Conservation (phyloP, 306 rosid genomes). For the Betula pendula region DNA sequence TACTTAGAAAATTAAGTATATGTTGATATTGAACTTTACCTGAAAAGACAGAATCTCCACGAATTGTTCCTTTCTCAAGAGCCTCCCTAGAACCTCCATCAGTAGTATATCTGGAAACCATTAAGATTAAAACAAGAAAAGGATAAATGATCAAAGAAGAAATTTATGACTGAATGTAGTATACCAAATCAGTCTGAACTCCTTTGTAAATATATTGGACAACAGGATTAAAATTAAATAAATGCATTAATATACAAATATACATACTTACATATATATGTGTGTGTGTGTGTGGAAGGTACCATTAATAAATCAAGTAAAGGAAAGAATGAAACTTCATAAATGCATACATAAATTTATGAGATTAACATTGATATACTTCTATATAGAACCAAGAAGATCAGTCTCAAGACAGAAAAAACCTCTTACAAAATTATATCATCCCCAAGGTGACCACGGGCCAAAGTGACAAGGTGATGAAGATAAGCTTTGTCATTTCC, state of each 20-base stretch:
- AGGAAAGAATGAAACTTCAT: background rate
- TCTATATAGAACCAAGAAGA: conserved; percentile 16
- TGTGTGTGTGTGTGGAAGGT: background rate
- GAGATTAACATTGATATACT: background rate
- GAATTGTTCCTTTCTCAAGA: conserved; percentile 87
- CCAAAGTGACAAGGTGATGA: conserved; percentile 64
- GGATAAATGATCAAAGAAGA: conserved; percentile 19
- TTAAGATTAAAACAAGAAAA: conserved; percentile 2
- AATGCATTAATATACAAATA: too few species aligned
- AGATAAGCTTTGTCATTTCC: conserved; percentile 85
- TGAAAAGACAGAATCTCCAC: conserved; percentile 73
- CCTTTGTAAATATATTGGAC: background rate
- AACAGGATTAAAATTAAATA: background rate
- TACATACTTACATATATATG: too few species aligned
- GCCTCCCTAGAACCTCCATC: conserved; percentile 87
- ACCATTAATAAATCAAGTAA: background rate
- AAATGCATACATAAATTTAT: background rate
- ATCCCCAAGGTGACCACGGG: conserved; percentile 75
- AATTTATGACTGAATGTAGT: background rate
- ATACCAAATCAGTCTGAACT: background rate
- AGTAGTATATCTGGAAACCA: conserved; percentile 74
- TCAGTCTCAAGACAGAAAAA: conserved; percentile 34
- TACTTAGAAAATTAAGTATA: conserved; percentile 4
- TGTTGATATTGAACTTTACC: conserved; percentile 45
- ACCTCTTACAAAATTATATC: conserved; percentile 71